Evolutionary conservation across 306 rosid species (phyloP).

Genomic region (Quercus rubra): DNA sequence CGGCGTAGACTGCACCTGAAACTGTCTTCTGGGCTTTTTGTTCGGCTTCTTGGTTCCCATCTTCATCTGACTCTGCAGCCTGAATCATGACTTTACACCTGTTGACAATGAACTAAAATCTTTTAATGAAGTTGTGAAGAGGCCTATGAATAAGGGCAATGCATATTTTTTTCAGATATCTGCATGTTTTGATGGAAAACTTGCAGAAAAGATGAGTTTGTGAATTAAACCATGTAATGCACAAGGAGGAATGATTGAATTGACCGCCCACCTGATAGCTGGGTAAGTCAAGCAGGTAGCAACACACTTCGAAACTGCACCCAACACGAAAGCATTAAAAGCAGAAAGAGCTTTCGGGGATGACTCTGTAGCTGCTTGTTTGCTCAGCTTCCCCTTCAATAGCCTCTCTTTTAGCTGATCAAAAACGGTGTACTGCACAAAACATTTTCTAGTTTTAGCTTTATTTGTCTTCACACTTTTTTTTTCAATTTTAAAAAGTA

Average conservation of each 20-base stretch:
- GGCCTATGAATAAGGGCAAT: conserved; percentile 14
- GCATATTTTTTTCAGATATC: neutral
- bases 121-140: neutral
- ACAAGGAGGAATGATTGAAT: conserved; percentile 10
- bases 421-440: conserved; percentile 72
- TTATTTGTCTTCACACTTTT: conserved; percentile 1
- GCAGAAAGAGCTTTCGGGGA: conserved; percentile 87
- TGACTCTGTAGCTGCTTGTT: conserved; percentile 40
- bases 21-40: conserved; percentile 55
- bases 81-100: conserved; percentile 95
- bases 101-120: conserved; percentile 12
- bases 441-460: conserved; percentile 18
- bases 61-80: conserved; percentile 67
- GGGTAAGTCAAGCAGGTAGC: conserved; percentile 96
- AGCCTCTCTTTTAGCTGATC: conserved; percentile 83
- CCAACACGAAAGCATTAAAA: conserved; percentile 70
- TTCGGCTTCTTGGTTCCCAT: conserved; percentile 39
- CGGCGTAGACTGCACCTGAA: conserved; percentile 60
- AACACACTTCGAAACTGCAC: conserved; percentile 88
- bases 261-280: conserved; percentile 75
- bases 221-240: neutral
- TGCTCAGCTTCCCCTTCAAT: conserved; percentile 46
- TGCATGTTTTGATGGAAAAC: neutral
- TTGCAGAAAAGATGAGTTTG: neutral
- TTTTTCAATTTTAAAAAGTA: neutral